Evolutionary conservation across 1,284 basidiomycete species (phyloP).

Genomic region (Rhodotorula glutinis): DNA sequence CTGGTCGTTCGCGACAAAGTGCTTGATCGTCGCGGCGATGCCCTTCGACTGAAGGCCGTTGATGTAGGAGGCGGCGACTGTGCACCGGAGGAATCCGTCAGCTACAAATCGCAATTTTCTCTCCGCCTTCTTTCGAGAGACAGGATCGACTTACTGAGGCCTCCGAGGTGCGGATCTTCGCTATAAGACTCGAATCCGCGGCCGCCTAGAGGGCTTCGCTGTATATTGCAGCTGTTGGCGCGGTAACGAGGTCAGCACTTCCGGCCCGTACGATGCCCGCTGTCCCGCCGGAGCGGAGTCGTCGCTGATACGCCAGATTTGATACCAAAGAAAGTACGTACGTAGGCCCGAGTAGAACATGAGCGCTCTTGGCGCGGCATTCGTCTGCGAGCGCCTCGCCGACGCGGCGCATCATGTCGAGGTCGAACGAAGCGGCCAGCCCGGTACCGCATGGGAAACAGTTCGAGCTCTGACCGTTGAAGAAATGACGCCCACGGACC

Average conservation of each 20-base stretch:
- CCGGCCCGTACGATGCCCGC: neutral
- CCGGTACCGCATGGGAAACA: slow-evolving; percentile 29
- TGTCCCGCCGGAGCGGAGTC: neutral
- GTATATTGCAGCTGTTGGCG: slow-evolving; percentile 57
- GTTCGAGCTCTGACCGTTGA: slow-evolving; percentile 19
- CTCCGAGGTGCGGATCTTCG: slow-evolving; percentile 48
- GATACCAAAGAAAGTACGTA: no score
- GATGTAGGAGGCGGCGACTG: slow-evolving; percentile 11
- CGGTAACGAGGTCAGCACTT: neutral
- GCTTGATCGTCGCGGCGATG: slow-evolving; percentile 37
- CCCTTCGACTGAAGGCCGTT: slow-evolving; percentile 34
- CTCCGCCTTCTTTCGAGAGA: no score
- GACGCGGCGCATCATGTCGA: slow-evolving; percentile 15
- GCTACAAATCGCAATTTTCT: no score
- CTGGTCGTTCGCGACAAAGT: slow-evolving; percentile 48
- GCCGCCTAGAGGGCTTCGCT: slow-evolving; percentile 52
- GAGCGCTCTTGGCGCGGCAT: slow-evolving; percentile 20
- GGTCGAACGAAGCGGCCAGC: slow-evolving; percentile 27
- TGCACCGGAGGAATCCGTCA: no score
- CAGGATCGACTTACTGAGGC: neutral
- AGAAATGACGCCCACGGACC: slow-evolving; percentile 24
- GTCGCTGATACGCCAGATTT: no score
- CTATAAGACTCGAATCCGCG: slow-evolving; percentile 68
- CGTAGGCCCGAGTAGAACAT: slow-evolving; percentile 29
- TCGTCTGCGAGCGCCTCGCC: slow-evolving; percentile 29